Base-by-base conservation (phyloP, 2,329 filamentous ascomycete genomes). In the Cytospora paraplurivora region DNA sequence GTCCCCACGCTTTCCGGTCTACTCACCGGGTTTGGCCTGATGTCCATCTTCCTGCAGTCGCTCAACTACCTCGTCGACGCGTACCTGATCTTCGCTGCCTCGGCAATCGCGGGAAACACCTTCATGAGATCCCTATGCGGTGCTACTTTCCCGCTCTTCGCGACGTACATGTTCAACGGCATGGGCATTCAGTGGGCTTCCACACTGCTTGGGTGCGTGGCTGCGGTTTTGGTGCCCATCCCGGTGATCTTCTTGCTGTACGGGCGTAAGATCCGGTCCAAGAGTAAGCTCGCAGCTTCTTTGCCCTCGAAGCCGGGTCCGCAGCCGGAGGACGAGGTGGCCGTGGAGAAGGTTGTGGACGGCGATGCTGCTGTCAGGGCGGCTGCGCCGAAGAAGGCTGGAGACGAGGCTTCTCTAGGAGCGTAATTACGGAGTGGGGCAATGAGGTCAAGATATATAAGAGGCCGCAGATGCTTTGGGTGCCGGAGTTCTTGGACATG, bases 11-110 rank as follows among this genome's bases (percentile, higher is more conserved):
- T 83, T 7, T 88, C 85, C 6, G 87, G 87, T 56, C 74, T 89
- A 56, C 78, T 83, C 76, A 84, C 87, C 56, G 91, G 91, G 4
- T 90, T 92, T 53, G 91, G 91, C 6, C 87, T 95, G 71, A 88
- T 93, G 77, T 89, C 88, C 33, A 93, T 95, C 71, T 94, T 94
- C 80, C 85, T 95, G 41, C 89, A 91, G 68, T 82, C 88, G 13
- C 78, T 95, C 65, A 95, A 94, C 77, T 94, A 93, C 73, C 84
- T 94, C 4, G 88, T 93, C 63, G 91, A 94, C 71, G 87, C 86
- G 11, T 89, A 89, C 71, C 83, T 88, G 70, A 85, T 87, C 84
- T 87, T 87, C 69, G 86, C 92, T 1, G 92, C 92, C 12, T 93
- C 90, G 0, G 92, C 91, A 27, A 86, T 96, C 62, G 92, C 92